Conservation (phyloP, 1,139 yeast species). For the Meyerozyma sp. region DNA sequence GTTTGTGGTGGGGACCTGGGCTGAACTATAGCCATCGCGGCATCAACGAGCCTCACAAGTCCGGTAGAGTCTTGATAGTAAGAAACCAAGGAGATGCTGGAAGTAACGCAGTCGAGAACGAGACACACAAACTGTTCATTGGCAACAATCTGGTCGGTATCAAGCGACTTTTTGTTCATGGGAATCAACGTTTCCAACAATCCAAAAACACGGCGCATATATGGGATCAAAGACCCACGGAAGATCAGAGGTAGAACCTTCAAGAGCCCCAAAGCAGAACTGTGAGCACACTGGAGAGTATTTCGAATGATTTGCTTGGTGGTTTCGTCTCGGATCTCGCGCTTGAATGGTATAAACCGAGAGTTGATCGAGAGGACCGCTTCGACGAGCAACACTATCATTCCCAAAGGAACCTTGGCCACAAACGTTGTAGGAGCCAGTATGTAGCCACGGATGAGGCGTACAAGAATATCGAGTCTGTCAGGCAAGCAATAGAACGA, state of each 20-base stretch:
- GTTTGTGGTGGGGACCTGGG: constrained; percentile 3
- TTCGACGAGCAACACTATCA: constrained; percentile 44
- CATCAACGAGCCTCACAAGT: constrained; percentile 41
- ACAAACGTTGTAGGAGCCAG: constrained; percentile 43
- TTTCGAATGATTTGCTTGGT: constrained; percentile 34
- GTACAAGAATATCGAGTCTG: constrained; percentile 42
- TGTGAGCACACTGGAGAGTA: constrained; percentile 42
- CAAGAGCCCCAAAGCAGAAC: constrained; percentile 39
- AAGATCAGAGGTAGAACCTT: constrained; percentile 30
- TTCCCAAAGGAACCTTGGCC: constrained; percentile 54
- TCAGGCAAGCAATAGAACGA: constrained; percentile 46
- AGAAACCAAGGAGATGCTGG: constrained; percentile 26
- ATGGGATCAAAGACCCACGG: constrained; percentile 45
- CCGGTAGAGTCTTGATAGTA: constrained; percentile 33
- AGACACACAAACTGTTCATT: constrained; percentile 27
- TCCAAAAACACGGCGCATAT: constrained; percentile 41
- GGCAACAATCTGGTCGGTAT: constrained; percentile 22
- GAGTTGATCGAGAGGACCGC: constrained; percentile 48
- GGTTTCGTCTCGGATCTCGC: constrained; percentile 51
- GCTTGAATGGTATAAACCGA: constrained; percentile 48
- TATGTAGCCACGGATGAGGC: constrained; percentile 40
- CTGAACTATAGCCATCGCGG: constrained; percentile 29
- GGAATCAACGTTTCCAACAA: constrained; percentile 53
- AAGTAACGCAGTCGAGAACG: constrained; percentile 23
- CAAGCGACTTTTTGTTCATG: constrained; percentile 34